A percentile compares a stretch with the other conserved stretches of the same genome.
Evolutionary conservation across 352 stramenopile species (phyloP).

Genomic region (Globisporangium recalcitrans): DNA sequence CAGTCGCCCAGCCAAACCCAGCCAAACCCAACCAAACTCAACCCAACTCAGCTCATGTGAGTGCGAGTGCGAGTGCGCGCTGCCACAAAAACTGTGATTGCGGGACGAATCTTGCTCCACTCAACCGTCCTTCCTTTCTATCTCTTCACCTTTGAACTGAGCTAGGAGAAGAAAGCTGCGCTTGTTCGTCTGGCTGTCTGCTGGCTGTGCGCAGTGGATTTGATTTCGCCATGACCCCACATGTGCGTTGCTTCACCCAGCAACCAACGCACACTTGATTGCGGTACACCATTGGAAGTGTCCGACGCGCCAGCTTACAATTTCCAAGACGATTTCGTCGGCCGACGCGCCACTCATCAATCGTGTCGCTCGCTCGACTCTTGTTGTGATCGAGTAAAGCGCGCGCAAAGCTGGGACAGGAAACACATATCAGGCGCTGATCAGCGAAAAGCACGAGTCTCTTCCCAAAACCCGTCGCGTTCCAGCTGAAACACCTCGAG

Average conservation of each 20-base stretch:
- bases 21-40: too few species aligned
- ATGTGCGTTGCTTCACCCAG: neutral
- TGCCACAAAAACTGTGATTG: neutral
- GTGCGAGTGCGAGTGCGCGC: too few species aligned
- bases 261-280: neutral
- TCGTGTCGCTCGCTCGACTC: neutral
- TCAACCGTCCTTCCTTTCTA: neutral
- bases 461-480: neutral
- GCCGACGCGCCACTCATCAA: constrained; percentile 3
- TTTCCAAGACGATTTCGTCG: neutral
- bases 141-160: neutral
- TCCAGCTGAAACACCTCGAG: too few species aligned
- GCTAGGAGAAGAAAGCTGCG: too few species aligned
- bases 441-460: neutral
- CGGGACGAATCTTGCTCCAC: neutral
- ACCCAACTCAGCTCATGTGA: too few species aligned
- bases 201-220: neutral
- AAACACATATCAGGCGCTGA: neutral
- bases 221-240: constrained; percentile 1
- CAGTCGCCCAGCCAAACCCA: neutral
- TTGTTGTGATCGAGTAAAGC: constrained; percentile 1
- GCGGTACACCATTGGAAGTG: neutral
- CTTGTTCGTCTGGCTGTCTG: too few species aligned
- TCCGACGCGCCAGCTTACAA: neutral
- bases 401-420: neutral